Percentiles rank a stretch among this genome's conserved stretches.
Conservation (phyloP, 352 stramenopile species). For the Pythium guiyangense region DNA sequence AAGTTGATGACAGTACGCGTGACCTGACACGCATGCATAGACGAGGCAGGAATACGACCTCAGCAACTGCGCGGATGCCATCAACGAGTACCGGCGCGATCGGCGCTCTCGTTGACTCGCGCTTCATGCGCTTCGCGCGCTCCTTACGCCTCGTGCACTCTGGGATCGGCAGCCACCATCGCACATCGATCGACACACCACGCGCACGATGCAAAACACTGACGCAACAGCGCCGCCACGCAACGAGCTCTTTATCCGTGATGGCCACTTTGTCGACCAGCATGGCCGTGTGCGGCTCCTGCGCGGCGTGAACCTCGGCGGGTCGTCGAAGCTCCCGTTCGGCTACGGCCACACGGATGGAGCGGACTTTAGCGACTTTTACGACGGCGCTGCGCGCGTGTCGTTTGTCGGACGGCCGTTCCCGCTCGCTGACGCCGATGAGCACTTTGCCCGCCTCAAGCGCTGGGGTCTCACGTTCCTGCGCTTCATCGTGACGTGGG, state of each 20-base stretch:
- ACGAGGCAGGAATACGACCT: too few relatives aligned
- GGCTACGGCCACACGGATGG: constrained; percentile 47
- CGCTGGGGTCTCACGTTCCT: constrained; percentile 84
- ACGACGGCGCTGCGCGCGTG: constrained; percentile 41
- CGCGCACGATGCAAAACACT: too few relatives aligned
- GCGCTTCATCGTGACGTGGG: constrained; percentile 87
- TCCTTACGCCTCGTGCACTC: too few relatives aligned
- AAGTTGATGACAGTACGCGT: too few relatives aligned
- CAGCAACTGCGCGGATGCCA: too few relatives aligned
- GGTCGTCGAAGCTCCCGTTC: constrained; percentile 81
- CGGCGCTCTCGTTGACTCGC: too few relatives aligned
- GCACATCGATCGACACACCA: too few relatives aligned
- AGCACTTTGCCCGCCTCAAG: constrained; percentile 73
- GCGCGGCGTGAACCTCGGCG: constrained; percentile 86
- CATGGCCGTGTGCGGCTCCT: constrained; percentile 70
- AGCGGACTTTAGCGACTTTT: constrained; percentile 28
- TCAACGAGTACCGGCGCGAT: too few relatives aligned
- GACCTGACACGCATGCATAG: too few relatives aligned
- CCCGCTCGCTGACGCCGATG: constrained; percentile 67
- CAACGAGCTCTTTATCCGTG: constrained; percentile 28
- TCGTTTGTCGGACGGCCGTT: constrained; percentile 85
- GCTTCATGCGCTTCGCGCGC: too few relatives aligned
- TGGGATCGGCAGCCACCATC: too few relatives aligned
- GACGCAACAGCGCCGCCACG: too few relatives aligned
- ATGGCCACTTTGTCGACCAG: constrained; percentile 81